phyloP scores from a whole-genome alignment of 176 grass and related monocot genomes.

The Hyparrhenia diplandra region DNA sequence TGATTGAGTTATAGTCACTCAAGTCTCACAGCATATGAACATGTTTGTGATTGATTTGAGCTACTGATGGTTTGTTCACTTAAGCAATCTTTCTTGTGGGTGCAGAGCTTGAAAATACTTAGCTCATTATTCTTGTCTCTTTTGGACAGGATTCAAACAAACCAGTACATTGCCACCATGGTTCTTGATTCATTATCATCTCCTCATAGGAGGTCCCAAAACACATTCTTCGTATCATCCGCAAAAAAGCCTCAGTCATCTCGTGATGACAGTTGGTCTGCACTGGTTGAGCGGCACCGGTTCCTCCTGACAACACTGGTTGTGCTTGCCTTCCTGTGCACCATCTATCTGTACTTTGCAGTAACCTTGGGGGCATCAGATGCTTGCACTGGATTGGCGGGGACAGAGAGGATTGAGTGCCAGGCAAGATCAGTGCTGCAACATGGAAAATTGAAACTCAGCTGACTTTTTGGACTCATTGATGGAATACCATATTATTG shows the following conservation, averaged over 20 bases:
- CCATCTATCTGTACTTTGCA: conserved; percentile 92
- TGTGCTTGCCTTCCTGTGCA: conserved; percentile 81
- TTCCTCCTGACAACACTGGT: conserved; percentile 81
- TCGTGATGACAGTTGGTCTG: conserved; percentile 70
- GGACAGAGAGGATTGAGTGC: conserved; percentile 54
- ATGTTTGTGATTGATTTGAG: conserved; percentile 8
- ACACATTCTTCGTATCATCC: conserved; percentile 50
- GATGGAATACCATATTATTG: conserved; percentile 13
- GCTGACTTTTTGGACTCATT: conserved; percentile 12
- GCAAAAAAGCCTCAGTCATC: conserved; percentile 59
- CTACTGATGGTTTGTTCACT: conserved; percentile 14
- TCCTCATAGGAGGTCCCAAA: conserved; percentile 77
- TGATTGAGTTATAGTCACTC: background rate
- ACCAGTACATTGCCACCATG: conserved; percentile 33
- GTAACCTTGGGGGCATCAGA: conserved; percentile 57
- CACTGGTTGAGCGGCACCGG: conserved; percentile 68
- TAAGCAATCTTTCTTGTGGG: background rate
- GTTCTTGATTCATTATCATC: conserved; percentile 89
- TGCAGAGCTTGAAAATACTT: conserved; percentile 4
- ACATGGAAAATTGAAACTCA: conserved; percentile 78
- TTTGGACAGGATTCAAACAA: conserved; percentile 34
- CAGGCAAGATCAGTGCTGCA: conserved; percentile 52
- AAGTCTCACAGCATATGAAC: background rate
- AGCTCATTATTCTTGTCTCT: background rate
- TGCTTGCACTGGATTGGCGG: conserved; percentile 56